A percentile compares a stretch with the other conserved stretches of the same genome.
phyloP scores from a whole-genome alignment of 2,329 filamentous ascomycete species.

The Gliomastix tumulicola region DNA sequence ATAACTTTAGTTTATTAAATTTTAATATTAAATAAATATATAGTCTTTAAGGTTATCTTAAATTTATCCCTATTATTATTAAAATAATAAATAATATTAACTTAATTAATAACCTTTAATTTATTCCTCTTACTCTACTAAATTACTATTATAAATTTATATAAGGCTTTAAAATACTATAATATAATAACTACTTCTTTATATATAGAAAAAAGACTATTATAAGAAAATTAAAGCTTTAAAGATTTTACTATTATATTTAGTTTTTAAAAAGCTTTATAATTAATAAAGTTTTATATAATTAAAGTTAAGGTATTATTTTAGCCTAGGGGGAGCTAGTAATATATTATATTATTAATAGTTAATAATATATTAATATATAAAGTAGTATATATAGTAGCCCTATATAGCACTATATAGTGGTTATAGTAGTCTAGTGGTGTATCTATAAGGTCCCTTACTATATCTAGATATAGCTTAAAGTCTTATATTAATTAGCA shows the following conservation, averaged over 20 bases:
- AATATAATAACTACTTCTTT: constrained; percentile 3
- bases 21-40: constrained; percentile 1
- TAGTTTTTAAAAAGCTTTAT: not conserved
- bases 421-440: too few relatives aligned
- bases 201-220: not conserved
- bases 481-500: too few relatives aligned
- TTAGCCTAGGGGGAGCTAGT: too few relatives aligned
- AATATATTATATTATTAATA: constrained; percentile 1
- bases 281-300: too few relatives aligned
- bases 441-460: too few relatives aligned
- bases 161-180: constrained; percentile 12
- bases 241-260: not conserved
- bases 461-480: too few relatives aligned
- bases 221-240: too few relatives aligned
- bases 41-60: constrained; percentile 1
- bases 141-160: not conserved
- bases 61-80: constrained; percentile 1
- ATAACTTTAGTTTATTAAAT: constrained; percentile 1
- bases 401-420: too few relatives aligned
- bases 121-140: not conserved
- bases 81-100: not conserved
- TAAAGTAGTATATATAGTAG: too few relatives aligned
- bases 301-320: too few relatives aligned
- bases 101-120: constrained; percentile 2
- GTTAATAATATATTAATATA: not conserved